Percentiles rank a stretch among this genome's conserved stretches.
phyloP scores from a whole-genome alignment of 2,329 filamentous ascomycete genomes.

The Sporothrix inflata region DNA sequence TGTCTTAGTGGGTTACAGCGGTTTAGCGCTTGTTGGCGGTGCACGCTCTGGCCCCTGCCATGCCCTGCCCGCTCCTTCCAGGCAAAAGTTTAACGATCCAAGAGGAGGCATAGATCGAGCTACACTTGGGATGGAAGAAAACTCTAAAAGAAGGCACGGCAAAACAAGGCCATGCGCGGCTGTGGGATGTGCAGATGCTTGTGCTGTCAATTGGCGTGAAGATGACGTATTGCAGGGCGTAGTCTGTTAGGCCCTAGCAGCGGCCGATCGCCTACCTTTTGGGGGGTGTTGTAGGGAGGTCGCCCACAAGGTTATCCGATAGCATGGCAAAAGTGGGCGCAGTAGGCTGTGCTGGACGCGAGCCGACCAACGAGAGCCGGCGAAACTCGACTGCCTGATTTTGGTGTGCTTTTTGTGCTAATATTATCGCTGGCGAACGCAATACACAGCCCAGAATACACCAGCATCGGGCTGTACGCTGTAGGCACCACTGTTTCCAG shows the following conservation, averaged over 20 bases:
- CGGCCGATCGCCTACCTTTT: slow-evolving; percentile 4
- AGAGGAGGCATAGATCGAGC: not conserved
- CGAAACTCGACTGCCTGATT: slow-evolving; percentile 15
- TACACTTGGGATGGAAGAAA: not conserved
- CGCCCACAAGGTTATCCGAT: not conserved
- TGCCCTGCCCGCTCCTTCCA: not conserved
- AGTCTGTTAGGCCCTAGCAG: not conserved
- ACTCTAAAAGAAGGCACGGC: not conserved
- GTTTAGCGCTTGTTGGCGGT: not conserved
- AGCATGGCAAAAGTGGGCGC: not conserved
- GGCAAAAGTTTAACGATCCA: slow-evolving; percentile 5
- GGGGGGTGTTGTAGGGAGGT: not conserved
- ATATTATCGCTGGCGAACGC: not conserved
- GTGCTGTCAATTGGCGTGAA: not conserved
- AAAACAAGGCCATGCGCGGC: slow-evolving; percentile 9
- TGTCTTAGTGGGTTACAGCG: not conserved
- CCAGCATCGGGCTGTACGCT: slow-evolving; percentile 2
- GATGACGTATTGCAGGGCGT: not conserved
- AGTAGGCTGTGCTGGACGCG: slow-evolving; percentile 2
- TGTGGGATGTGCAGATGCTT: not conserved
- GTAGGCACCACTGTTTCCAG: slow-evolving; percentile 11
- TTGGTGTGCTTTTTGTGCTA: not conserved
- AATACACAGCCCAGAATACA: not conserved
- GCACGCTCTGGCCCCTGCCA: too few species aligned
- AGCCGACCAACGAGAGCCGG: not conserved